A percentile compares a stretch with the other conserved stretches of the same genome.
These are phyloP conservation scores for Combretum micranthum DNA, from an alignment of 345 rosid species.

Conservation along the genomic window DNA sequence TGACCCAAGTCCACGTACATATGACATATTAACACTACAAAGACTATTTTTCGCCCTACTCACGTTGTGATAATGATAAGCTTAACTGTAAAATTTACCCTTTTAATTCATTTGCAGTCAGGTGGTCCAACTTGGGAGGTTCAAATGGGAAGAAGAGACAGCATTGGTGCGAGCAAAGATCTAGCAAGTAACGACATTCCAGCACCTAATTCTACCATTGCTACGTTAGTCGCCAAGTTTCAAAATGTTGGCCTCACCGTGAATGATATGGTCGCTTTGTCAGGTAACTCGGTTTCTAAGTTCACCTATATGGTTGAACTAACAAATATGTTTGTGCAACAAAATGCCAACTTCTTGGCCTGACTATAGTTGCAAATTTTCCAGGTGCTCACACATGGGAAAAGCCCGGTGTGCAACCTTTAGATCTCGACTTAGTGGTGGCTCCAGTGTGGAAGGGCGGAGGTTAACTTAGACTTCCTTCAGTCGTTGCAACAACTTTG, in stretches of 20 bases:
- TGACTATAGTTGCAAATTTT: background rate
- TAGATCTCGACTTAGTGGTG: slow-evolving; percentile 39
- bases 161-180: slow-evolving; percentile 57
- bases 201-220: slow-evolving; percentile 63
- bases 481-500: slow-evolving; percentile 61
- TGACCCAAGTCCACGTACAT: too few species aligned
- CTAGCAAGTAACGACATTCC: slow-evolving; percentile 59
- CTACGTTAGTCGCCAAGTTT: slow-evolving; percentile 45
- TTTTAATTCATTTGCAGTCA: slow-evolving; percentile 33
- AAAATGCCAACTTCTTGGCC: background rate
- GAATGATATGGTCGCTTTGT: slow-evolving; percentile 66
- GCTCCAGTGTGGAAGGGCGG: slow-evolving; percentile 22
- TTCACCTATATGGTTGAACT: background rate
- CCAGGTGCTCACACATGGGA: slow-evolving; percentile 81
- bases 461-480: slow-evolving; percentile 46
- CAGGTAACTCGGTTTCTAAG: slow-evolving; percentile 28
- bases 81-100: too few species aligned
- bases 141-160: slow-evolving; percentile 62
- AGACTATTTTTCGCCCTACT: too few species aligned
- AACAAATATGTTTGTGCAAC: background rate
- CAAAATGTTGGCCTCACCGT: slow-evolving; percentile 64
- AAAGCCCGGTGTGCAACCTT: slow-evolving; percentile 75
- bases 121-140: slow-evolving; percentile 95
- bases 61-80: too few species aligned
- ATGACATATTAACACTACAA: too few species aligned